A percentile compares a stretch with the other conserved stretches of the same genome.
Evolutionary conservation across 225 moss, liverwort and hornwort species (phyloP).

Genomic region (Pseudoscleropodium purum): DNA sequence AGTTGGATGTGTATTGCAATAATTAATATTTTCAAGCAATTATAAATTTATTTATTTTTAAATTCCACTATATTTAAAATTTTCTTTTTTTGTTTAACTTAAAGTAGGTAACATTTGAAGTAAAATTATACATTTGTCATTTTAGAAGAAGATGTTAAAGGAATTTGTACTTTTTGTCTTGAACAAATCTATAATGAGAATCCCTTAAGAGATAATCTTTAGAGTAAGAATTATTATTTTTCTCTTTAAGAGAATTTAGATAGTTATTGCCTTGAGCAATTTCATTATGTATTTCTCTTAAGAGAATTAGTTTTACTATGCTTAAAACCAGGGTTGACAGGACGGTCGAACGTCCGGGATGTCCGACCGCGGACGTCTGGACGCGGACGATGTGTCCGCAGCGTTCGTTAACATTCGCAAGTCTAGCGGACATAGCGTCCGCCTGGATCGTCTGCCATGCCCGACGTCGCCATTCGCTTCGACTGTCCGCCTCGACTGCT

Average conservation of each 20-base stretch:
- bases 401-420: too few relatives aligned
- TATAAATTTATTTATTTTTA: not conserved
- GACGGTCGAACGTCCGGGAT: too few relatives aligned
- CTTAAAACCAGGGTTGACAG: too few relatives aligned
- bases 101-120: not conserved
- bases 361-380: too few relatives aligned
- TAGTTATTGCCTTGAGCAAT: not conserved
- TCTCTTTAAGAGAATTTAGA: too few relatives aligned
- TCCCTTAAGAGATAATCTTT: not conserved
- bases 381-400: too few relatives aligned
- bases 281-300: too few relatives aligned
- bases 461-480: too few relatives aligned
- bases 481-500: too few relatives aligned
- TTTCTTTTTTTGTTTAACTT: fast-evolving
- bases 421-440: too few relatives aligned
- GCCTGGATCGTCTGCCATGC: too few relatives aligned
- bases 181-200: not conserved
- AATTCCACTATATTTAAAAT: not conserved
- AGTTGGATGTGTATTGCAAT: not conserved
- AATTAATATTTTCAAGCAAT: not conserved
- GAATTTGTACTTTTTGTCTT: not conserved
- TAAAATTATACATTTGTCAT: not conserved
- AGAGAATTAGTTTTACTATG: not conserved
- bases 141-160: not conserved
- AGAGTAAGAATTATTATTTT: too few relatives aligned